Evolutionary conservation across 495 filamentous ascomycete genomes (phyloP), one percentile per base, ranked within the genome.

Genomic region (Penicillium maclennaniae): DNA sequence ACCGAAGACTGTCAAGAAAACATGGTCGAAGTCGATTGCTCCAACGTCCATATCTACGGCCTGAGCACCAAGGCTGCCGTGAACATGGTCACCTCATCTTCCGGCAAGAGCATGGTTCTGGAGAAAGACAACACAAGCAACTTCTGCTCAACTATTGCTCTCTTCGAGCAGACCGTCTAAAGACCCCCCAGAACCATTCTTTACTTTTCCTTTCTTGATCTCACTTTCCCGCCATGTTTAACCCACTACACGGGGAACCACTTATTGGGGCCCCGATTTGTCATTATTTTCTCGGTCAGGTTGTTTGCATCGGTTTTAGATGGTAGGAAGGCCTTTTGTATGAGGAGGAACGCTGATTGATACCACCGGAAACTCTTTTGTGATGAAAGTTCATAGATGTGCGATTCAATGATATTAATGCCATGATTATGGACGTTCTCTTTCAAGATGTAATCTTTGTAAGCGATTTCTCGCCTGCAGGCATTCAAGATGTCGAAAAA

Each of bases 31-130:
- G 79, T 98, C 20, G 88, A 95, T 69, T 81, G 76, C 63, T 83
- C 83, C 17, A 78, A 79, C 23, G 77, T 97, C 28, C 79, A 85
- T 54, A 65, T 96, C 28, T 92, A 85, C 62, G 91, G 84, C 16
- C 65, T 97, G 28, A 91, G 82, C 75, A 97, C 93, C 21, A 92
- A 95, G 73, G 92, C 89, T 7, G 78, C 82, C n/a, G 79, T 80
- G 10, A 91, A 89, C 68, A 96, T 97, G 90, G 74, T 98, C 46
- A 86, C 83, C 0, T 69, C 78, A 39, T 69, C 73, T 8, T 65
- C 67, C 3, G 79, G 78, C 4, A 61, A 62, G 47, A 62, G 61
- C 15, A 60, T 83, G n/a, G 86, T 86, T 36, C 72, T 77, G 7
- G 75, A 88, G 62, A 71, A 62, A 36, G 84, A 87, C 39, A 92